Base-by-base conservation (phyloP, 2,329 filamentous ascomycete species). In the Fusarium sp. region DNA sequence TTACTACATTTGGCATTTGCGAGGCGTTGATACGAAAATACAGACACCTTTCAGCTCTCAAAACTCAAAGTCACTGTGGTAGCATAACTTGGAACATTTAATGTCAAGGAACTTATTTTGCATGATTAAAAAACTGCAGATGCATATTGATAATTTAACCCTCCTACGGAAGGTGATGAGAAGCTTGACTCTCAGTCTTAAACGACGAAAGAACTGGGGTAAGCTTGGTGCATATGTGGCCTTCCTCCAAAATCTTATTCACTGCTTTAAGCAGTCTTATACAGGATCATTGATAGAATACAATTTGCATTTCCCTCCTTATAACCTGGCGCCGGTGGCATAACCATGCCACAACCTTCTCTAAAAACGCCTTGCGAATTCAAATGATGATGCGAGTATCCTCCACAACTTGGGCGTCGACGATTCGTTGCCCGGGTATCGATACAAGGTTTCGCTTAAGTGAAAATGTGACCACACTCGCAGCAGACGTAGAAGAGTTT, bases 401-500 rank as follows among this genome's bases (percentile, higher is more conserved):
- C 64, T 73, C 69, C 69, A 72, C 64, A 59, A 56, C 56, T 69
- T 74, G 31, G 63, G 63, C 63, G 66, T 57, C 60, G 41, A 68
- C 59, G 56, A 61, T 59, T 65, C 61, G 59, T 51, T 47, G 57
- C 63, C 72, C 58, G 67, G 75, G 70, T 77, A 79, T 78, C 73
- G 73, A 79, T 77, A 69, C 58, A 71, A 66, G 63, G 66, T 49
- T 56, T 70, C 70, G 71, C 78, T 78, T 83, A 91, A 80, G 88
- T 85, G 82, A 95, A 98, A 79, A 98, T 96, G 82, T 96, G 91
- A 84, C 95, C 94, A 84, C 96, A 99, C 69, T 92, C 90, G 86
- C 94, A 96, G 88, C 96, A 99, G 63, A 99, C 96, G 80, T 95
- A 96, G 82, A 96, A 96, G 54, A 96, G 85, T 94, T 95, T 95